Evolutionary conservation across 2,329 filamentous ascomycete species (phyloP), one percentile per base, ranked within the genome.

Genomic region (Colletotrichum sp.): DNA sequence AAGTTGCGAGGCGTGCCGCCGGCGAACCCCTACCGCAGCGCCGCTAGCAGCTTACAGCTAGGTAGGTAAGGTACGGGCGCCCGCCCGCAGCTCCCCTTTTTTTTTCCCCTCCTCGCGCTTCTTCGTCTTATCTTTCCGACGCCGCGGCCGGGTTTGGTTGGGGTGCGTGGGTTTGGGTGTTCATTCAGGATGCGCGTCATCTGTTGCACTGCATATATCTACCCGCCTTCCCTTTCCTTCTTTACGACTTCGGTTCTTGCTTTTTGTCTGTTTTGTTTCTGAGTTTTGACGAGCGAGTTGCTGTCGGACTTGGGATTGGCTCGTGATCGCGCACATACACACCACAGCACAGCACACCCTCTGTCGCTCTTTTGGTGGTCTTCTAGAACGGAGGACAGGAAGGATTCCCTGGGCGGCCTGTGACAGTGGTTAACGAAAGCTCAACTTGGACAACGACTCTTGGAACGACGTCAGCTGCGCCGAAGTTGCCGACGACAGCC

Each of bases 141-240:
- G 39, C n/a, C 64, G 64, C 65, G 48, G 48, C 39, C 65, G 66
- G 24, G 55, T 18, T 18, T 18, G 30, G 43, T 52, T 52, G 43
- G 43, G 43, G 43, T 52, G 43, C 43, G 43, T 21, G 43, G 43
- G n/a, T 52, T 52, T 52, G 43, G 43, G 55, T 16, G 21, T 30
- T 57, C 52, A 26, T 28, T 21, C 24, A 30, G 18, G 24, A 61
- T 63, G 68, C 68, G 68, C 68, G 68, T 70, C 68, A 70, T 70
- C 32, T 59, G 70, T 68, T 59, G 63, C 70, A 72, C 70, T 26
- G 70, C 70, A 72, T 68, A 72, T 72, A 72, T 60, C 30, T 71
- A 28, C 32, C 70, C 7, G n/a, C 48, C 14, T 61, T 52, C 43
- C 43, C 24, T 28, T 67, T 59, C n/a, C 61, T 60, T 43, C 26